Conservation (phyloP, 371 early-diverging fungal genomes). For the Mucor piriformis region DNA sequence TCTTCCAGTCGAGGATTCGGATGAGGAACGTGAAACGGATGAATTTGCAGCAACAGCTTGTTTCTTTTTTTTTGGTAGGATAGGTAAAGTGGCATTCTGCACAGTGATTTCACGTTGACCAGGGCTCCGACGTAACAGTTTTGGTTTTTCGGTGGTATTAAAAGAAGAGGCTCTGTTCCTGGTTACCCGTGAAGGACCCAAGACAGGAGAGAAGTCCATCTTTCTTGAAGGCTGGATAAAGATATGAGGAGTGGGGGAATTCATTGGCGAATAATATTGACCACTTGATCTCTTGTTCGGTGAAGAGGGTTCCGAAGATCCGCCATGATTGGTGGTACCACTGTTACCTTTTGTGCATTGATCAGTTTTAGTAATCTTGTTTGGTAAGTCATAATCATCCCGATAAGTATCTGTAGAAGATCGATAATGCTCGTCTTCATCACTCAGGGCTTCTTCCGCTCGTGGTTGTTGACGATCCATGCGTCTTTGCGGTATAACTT, state of each 20-base stretch:
- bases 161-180: constrained; percentile 16
- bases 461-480: background rate
- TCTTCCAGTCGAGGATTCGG: constrained; percentile 7
- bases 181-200: constrained; percentile 10
- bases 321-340: background rate
- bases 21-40: constrained; percentile 15
- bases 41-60: background rate
- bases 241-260: constrained; percentile 10
- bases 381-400: constrained; percentile 1
- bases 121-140: constrained; percentile 21
- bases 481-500: background rate
- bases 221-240: background rate
- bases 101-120: constrained; percentile 24
- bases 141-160: constrained; percentile 1
- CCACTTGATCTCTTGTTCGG: constrained; percentile 8
- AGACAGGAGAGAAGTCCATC: constrained; percentile 8
- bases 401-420: constrained; percentile 1
- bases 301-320: constrained; percentile 12
- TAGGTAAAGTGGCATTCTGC: constrained; percentile 11
- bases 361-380: constrained; percentile 1
- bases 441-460: no score
- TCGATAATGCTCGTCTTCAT: constrained; percentile 1
- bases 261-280: constrained; percentile 5
- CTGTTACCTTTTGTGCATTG: constrained; percentile 10
- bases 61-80: background rate